Conservation (phyloP, 139 green algal genomes). For the Chlamydomonas applanata region DNA sequence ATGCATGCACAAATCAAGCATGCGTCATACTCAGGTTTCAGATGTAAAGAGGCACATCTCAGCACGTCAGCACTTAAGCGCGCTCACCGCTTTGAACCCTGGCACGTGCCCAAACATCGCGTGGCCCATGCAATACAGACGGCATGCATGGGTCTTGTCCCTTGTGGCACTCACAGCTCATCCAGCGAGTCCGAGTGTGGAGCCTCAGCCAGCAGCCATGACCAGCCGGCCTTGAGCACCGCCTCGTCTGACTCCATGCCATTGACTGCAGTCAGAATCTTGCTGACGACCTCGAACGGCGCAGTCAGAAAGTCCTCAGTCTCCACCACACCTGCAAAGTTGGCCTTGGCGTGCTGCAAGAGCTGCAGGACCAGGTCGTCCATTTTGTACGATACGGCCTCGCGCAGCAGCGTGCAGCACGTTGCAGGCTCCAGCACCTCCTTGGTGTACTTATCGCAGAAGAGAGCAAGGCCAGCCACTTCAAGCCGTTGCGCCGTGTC, state of each 20-base stretch:
- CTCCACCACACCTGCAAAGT: constrained; percentile 4
- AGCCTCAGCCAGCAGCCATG: neutral
- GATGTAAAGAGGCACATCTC: too few species aligned
- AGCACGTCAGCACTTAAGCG: too few species aligned
- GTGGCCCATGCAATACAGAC: too few species aligned
- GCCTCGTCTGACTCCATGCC: too few species aligned
- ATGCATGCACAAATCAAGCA: too few species aligned
- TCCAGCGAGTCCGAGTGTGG: neutral
- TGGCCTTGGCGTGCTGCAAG: constrained; percentile 15
- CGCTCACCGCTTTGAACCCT: too few species aligned
- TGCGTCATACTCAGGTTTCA: too few species aligned
- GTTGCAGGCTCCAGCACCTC: constrained; percentile 10
- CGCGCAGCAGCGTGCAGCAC: constrained; percentile 15
- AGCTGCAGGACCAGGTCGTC: constrained; percentile 4
- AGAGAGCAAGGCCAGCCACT: constrained; percentile 21
- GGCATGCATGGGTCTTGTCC: too few species aligned
- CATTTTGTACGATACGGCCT: neutral
- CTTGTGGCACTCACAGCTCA: constrained; percentile 4
- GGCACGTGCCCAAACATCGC: too few species aligned
- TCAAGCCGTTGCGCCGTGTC: constrained; percentile 32
- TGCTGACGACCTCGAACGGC: too few species aligned
- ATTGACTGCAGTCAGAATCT: too few species aligned
- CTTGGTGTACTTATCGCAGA: constrained; percentile 13
- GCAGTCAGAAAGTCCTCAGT: constrained; percentile 4
- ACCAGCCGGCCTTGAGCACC: neutral